Evolutionary conservation across 73 alveolate species (phyloP).

Genomic region (Paramecium caudatum): DNA sequence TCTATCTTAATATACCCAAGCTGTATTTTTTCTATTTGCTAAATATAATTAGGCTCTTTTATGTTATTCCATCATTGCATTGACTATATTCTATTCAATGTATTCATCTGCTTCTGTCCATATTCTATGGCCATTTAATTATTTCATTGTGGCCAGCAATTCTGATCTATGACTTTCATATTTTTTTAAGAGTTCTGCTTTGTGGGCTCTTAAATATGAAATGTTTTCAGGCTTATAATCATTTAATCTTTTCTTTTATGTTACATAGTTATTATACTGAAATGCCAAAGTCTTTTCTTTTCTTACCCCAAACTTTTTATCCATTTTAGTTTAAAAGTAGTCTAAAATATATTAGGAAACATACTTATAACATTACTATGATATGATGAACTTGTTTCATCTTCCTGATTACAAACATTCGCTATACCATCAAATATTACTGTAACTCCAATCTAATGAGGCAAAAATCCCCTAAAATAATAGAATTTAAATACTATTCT

Average conservation of each 20-base stretch:
- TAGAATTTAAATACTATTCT: background rate
- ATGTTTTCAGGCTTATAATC: slow-evolving; percentile 54
- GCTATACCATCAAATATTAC: slow-evolving; percentile 47
- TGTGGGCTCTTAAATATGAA: background rate
- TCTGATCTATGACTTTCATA: background rate
- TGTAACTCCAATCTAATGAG: slow-evolving; percentile 40
- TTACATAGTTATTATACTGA: background rate
- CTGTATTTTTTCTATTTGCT: slow-evolving; percentile 32
- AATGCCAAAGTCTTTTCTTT: background rate
- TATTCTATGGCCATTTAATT: slow-evolving; percentile 4
- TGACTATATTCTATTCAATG: slow-evolving; percentile 5
- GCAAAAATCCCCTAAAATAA: background rate
- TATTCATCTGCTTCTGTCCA: background rate
- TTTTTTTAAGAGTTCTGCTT: background rate
- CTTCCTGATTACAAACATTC: background rate
- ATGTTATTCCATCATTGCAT: background rate
- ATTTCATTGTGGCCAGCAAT: background rate
- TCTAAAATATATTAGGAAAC: background rate
- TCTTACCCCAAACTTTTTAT: background rate
- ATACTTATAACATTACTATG: background rate
- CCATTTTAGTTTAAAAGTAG: background rate
- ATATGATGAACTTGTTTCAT: background rate
- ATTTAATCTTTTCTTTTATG: background rate
- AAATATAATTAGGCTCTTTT: background rate
- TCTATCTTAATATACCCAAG: slow-evolving; percentile 32